Evolutionary conservation across 2,329 filamentous ascomycete species (phyloP).

Genomic region (Chaetomiaceae sp.): DNA sequence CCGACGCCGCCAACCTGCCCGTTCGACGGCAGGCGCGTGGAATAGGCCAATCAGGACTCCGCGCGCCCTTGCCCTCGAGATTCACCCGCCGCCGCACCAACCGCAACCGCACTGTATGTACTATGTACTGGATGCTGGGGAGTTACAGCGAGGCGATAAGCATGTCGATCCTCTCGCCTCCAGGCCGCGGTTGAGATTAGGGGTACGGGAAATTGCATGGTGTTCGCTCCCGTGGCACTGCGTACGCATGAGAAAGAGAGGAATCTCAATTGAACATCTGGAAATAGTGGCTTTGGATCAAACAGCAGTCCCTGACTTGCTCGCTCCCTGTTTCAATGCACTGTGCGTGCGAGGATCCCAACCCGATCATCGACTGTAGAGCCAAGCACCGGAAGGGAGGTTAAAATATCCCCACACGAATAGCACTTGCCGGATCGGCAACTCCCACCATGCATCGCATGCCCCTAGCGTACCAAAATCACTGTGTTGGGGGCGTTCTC

Average conservation of each 20-base stretch:
- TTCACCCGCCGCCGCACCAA: neutral
- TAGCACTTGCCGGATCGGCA: slow-evolving; percentile 14
- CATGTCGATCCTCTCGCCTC: slow-evolving; percentile 4
- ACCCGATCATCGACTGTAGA: neutral
- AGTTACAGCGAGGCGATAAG: too few species aligned
- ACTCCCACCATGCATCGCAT: neutral
- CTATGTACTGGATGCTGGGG: too few species aligned
- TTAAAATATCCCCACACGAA: slow-evolving; percentile 7
- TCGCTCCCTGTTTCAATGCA: neutral
- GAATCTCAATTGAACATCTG: too few species aligned
- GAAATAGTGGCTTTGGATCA: too few species aligned
- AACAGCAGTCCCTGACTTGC: too few species aligned
- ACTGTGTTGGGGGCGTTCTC: neutral
- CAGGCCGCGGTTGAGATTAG: neutral
- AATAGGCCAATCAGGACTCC: neutral
- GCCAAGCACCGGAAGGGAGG: neutral
- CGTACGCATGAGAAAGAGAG: too few species aligned
- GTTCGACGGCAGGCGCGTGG: neutral
- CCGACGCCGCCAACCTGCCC: slow-evolving; percentile 12
- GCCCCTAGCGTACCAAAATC: too few species aligned
- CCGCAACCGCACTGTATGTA: too few species aligned
- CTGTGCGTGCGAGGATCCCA: neutral
- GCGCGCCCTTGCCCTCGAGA: neutral
- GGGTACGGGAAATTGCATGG: neutral
- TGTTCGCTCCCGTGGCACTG: too few species aligned